Conservation (phyloP, 2,329 filamentous ascomycete genomes). For the Botrytis cinerea region DNA sequence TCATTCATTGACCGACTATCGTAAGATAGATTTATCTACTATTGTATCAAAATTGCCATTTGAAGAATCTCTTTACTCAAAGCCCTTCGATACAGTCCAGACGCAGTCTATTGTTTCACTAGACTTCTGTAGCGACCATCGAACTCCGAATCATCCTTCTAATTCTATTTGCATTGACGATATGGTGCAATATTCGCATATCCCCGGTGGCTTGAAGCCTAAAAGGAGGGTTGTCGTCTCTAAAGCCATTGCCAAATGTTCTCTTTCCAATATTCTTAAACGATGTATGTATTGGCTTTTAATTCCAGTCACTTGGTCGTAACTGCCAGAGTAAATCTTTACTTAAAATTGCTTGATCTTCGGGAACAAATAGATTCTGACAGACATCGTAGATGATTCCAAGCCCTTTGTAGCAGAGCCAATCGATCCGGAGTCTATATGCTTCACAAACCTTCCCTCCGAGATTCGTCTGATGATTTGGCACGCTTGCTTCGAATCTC, state of each 20-base stretch:
- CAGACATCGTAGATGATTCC: background rate
- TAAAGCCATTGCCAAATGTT: background rate
- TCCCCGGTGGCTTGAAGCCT: background rate
- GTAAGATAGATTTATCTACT: background rate
- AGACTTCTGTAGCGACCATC: background rate
- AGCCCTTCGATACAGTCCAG: background rate
- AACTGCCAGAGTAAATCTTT: background rate
- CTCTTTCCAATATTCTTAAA: background rate
- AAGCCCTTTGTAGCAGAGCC: background rate
- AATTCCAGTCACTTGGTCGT: background rate
- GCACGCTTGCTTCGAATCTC: background rate
- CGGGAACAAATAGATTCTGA: background rate
- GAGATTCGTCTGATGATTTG: background rate
- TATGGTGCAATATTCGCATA: conserved; percentile 1
- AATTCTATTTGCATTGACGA: background rate
- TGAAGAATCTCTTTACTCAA: background rate
- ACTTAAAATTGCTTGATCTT: background rate
- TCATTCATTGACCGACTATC: background rate
- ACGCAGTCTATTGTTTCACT: background rate
- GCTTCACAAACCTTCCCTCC: background rate
- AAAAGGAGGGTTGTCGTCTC: background rate
- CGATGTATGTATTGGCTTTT: background rate
- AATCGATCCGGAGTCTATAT: background rate
- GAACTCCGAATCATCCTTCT: background rate
- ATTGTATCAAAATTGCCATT: background rate